Conservation (phyloP, 768 basidiomycete genomes). For the Kwoniella sp. region DNA sequence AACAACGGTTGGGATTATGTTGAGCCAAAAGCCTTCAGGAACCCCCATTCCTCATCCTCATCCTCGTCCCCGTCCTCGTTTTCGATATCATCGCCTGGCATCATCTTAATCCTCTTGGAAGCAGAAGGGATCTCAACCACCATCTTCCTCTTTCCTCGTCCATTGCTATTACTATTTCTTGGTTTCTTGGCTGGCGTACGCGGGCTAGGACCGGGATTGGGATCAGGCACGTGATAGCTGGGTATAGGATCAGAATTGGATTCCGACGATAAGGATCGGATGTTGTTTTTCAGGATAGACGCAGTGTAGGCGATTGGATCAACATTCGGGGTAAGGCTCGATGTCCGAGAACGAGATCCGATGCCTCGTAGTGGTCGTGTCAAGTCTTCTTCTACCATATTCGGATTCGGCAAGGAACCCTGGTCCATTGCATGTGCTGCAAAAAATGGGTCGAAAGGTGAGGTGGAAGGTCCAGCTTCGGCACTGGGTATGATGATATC, state of each 20-base stretch:
- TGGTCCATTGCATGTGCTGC: too few relatives aligned
- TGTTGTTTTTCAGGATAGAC: conserved; percentile 4
- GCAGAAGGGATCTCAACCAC: conserved; percentile 16
- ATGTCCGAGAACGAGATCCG: too few relatives aligned
- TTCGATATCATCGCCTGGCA: too few relatives aligned
- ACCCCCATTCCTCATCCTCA: conserved; percentile 25
- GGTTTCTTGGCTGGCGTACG: neutral
- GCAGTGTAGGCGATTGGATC: too few relatives aligned
- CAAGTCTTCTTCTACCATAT: too few relatives aligned
- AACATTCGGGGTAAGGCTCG: too few relatives aligned
- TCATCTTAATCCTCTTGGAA: neutral
- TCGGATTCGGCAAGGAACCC: too few relatives aligned
- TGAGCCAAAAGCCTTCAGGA: conserved; percentile 17
- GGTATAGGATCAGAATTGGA: too few relatives aligned
- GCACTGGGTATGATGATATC: neutral
- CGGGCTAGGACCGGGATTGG: neutral
- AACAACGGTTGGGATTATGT: too few relatives aligned
- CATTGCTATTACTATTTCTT: neutral
- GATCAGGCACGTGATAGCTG: too few relatives aligned
- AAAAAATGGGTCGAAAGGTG: too few relatives aligned
- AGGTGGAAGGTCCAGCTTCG: neutral
- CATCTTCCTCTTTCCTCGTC: conserved; percentile 6
- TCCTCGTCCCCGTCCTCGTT: conserved; percentile 6
- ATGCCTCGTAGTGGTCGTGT: too few relatives aligned
- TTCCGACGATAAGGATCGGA: neutral